Evolutionary conservation across 495 filamentous ascomycete species (phyloP).

Genomic region (Xanthoparmelia taractica): DNA sequence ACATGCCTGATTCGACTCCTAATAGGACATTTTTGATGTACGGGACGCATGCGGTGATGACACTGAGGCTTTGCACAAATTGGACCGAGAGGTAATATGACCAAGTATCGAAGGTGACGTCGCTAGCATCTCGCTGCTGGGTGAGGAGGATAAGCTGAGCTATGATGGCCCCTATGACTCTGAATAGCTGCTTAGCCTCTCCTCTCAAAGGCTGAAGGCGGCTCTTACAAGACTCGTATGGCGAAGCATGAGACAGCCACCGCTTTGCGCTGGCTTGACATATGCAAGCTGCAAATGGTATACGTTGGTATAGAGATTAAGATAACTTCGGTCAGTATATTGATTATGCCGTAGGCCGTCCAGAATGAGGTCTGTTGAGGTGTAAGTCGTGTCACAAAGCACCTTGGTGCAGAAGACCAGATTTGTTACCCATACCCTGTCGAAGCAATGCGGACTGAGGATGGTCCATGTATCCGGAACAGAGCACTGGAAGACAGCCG

Average conservation of each 20-base stretch:
- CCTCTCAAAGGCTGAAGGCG: background rate
- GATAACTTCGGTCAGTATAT: conserved; percentile 36
- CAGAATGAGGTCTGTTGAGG: conserved; percentile 32
- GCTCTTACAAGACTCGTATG: conserved; percentile 36
- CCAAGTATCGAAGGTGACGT: conserved; percentile 30
- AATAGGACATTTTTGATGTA: conserved; percentile 40
- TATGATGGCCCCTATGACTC: conserved; percentile 30
- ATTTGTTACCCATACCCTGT: conserved; percentile 28
- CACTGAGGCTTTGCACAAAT: conserved; percentile 32
- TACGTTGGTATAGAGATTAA: conserved; percentile 35
- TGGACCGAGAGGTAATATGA: conserved; percentile 29
- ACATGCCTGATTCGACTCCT: conserved; percentile 14
- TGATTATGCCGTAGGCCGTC: conserved; percentile 36
- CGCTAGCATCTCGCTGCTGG: conserved; percentile 10
- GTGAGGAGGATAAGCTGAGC: conserved; percentile 30
- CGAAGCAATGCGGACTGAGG: conserved; percentile 31
- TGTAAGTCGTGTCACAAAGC: conserved; percentile 10
- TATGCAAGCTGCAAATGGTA: conserved; percentile 35
- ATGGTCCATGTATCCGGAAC: conserved; percentile 36
- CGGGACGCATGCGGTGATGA: conserved; percentile 39
- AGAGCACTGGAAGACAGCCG: conserved; percentile 38
- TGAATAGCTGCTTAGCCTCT: conserved; percentile 11
- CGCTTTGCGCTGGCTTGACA: conserved; percentile 27
- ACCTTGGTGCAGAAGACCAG: too few species aligned
- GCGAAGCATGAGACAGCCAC: conserved; percentile 32